These are phyloP conservation scores for Lyophyllum decastes DNA, from an alignment of 768 basidiomycete species.

Conservation along the genomic window DNA sequence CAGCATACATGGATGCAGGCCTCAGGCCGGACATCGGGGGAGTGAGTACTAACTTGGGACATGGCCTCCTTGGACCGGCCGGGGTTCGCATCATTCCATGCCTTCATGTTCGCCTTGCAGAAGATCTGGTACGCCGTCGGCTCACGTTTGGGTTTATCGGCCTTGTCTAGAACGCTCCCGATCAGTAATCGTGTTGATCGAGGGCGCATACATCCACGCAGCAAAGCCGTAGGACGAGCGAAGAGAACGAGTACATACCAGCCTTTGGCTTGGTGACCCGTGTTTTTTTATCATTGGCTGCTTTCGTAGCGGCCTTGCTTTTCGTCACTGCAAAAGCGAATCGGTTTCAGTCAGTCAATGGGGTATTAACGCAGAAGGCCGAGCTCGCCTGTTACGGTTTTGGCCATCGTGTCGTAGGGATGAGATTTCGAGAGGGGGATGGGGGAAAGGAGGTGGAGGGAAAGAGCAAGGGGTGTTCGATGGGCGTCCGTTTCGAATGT, in stretches of 20 bases:
- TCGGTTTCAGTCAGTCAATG: neutral
- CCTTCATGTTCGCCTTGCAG: constrained; percentile 56
- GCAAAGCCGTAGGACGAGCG: constrained; percentile 1
- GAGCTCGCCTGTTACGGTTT: constrained; percentile 47
- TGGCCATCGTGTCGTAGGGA: constrained; percentile 44
- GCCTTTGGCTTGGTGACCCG: constrained; percentile 28
- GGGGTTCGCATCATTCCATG: constrained; percentile 57
- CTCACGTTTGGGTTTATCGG: constrained; percentile 55
- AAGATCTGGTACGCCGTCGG: constrained; percentile 62
- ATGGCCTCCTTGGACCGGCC: constrained; percentile 57
- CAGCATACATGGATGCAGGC: neutral
- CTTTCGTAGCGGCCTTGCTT: constrained; percentile 59
- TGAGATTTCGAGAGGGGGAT: neutral
- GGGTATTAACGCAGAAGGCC: neutral
- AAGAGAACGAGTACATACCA: constrained; percentile 23
- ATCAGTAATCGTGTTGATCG: neutral
- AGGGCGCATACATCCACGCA: neutral
- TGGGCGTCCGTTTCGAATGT: constrained; percentile 11
- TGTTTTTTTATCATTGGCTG: constrained; percentile 45
- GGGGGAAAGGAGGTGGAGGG: constrained; percentile 16
- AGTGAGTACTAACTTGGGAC: constrained; percentile 31
- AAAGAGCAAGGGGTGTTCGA: constrained; percentile 14
- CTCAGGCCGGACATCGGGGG: neutral
- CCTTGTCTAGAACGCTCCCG: constrained; percentile 28
- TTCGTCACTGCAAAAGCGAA: constrained; percentile 41